A percentile compares a stretch with the other conserved stretches of the same genome.
Evolutionary conservation across 768 basidiomycete genomes (phyloP).

Genomic region (Amanita exitialis): DNA sequence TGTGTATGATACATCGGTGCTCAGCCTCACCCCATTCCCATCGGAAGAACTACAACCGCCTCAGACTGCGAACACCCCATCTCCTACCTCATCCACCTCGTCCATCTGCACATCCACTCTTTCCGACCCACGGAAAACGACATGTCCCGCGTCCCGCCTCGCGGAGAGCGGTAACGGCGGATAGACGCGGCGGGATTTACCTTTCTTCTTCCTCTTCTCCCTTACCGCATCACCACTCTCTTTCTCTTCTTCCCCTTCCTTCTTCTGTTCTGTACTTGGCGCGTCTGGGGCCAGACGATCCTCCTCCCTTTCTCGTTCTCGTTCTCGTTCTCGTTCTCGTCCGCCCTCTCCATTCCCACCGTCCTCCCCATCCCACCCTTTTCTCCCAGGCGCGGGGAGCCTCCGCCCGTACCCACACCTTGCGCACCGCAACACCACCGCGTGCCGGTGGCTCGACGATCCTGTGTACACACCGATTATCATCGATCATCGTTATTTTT

Average conservation of each 20-base stretch:
- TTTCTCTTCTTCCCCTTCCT: neutral
- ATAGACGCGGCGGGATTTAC: constrained; percentile 11
- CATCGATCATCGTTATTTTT: too few species aligned
- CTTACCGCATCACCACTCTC: too few species aligned
- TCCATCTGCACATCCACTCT: constrained; percentile 15
- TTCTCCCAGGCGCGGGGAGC: neutral
- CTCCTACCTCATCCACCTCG: constrained; percentile 8
- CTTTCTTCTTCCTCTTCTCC: too few species aligned
- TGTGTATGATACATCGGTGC: too few species aligned
- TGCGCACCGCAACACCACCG: constrained; percentile 48
- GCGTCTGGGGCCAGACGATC: neutral
- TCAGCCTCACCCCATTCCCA: too few species aligned
- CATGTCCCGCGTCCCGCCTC: constrained; percentile 48
- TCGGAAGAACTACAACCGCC: too few species aligned
- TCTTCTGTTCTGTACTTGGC: neutral
- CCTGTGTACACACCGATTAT: constrained; percentile 12
- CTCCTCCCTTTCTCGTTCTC: neutral
- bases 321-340: neutral
- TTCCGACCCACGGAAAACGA: constrained; percentile 58
- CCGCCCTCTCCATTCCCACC: neutral
- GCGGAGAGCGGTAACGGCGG: constrained; percentile 53
- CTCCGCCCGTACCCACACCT: constrained; percentile 27
- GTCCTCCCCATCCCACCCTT: neutral
- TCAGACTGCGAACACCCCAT: constrained; percentile 11
- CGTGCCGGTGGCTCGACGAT: constrained; percentile 37